Evolutionary conservation across 2,329 filamentous ascomycete genomes (phyloP), one percentile per base, ranked within the genome.

Genomic region (Leptographium flavum): DNA sequence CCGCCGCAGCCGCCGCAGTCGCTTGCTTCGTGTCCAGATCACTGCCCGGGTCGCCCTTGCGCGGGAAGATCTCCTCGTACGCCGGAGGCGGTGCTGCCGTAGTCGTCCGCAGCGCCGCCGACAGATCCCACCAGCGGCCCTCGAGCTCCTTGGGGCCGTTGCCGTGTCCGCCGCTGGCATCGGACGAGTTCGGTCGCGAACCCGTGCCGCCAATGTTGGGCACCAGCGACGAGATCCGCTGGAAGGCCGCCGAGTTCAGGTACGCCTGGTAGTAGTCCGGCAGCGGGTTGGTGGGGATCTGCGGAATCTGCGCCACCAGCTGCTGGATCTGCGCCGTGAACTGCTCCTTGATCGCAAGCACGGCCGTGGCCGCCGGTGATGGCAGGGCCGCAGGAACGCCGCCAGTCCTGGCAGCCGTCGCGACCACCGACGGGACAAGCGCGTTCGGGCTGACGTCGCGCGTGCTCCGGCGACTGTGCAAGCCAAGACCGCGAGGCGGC

Each of bases 281-380:
- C 28, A 79, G 61, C 43, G 49, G 52, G 49, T 77, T 74, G 45
- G 49, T 49, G 14, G 50, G 68, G 39, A 79, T 73, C 59, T 79
- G 50, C 39, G 51, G 49, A 32, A 52, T 46, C 39, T 53, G 66
- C 31, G 75, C 70, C 66, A 86, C 72, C 55, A 88, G 71, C 47
- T 87, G 79, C 46, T 88, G 80, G 40, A 88, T 70, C 56, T 87
- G 83, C 17, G 79, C 72, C 23, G 79, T 71, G 19, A 90, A 63
- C 47, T 88, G 82, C 45, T 87, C 82, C 54, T 81, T 78, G 63
- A 86, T 74, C 14, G 81, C 82, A 41, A 77, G 69, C 55, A 86
- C 74, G 39, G 81, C 74, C 5, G 77, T 74, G 4, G 71, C 70
- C 4, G 73, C 69, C 3, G 79, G 75, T 2, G 77, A 74, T 17